phyloP scores from a whole-genome alignment of 108 stramenopile species.

The Nitzschia putrida region DNA sequence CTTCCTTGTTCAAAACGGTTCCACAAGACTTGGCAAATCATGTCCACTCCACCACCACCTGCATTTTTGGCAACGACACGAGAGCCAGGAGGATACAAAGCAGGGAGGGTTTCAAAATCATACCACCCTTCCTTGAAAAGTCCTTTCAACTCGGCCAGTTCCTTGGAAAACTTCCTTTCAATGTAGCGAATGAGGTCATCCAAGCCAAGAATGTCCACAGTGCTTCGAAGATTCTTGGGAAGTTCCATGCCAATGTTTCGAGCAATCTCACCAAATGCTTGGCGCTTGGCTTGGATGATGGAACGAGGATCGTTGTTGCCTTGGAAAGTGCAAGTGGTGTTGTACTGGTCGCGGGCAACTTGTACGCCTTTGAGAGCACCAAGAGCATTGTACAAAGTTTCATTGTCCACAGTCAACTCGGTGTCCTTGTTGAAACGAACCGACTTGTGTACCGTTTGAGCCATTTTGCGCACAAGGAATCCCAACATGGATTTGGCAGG shows the following conservation, averaged over 20 bases:
- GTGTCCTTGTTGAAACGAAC: neutral
- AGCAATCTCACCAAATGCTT: constrained; percentile 51
- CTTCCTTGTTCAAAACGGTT: constrained; percentile 57
- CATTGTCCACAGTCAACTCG: constrained; percentile 30
- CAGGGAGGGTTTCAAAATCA: constrained; percentile 64
- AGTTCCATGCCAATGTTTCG: constrained; percentile 42
- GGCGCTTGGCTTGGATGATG: constrained; percentile 50
- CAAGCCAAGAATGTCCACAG: constrained; percentile 55
- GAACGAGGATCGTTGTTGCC: constrained; percentile 8
- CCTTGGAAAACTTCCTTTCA: constrained; percentile 29
- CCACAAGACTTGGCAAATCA: constrained; percentile 60
- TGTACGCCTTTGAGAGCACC: constrained; percentile 62
- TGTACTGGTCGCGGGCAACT: constrained; percentile 55
- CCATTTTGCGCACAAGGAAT: constrained; percentile 56
- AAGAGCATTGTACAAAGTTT: constrained; percentile 57
- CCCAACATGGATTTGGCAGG: constrained; percentile 22
- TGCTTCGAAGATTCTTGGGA: constrained; percentile 9
- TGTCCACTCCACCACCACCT: constrained; percentile 55
- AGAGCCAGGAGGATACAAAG: constrained; percentile 48
- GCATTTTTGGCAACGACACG: constrained; percentile 59
- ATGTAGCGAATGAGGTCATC: constrained; percentile 52
- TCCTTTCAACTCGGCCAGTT: constrained; percentile 31
- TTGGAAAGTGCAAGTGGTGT: constrained; percentile 27
- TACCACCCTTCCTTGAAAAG: constrained; percentile 44
- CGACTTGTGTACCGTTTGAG: constrained; percentile 50